A percentile compares a stretch with the other conserved stretches of the same genome.
phyloP scores from a whole-genome alignment of 306 rosid genomes.

The Spatholobus suberectus region DNA sequence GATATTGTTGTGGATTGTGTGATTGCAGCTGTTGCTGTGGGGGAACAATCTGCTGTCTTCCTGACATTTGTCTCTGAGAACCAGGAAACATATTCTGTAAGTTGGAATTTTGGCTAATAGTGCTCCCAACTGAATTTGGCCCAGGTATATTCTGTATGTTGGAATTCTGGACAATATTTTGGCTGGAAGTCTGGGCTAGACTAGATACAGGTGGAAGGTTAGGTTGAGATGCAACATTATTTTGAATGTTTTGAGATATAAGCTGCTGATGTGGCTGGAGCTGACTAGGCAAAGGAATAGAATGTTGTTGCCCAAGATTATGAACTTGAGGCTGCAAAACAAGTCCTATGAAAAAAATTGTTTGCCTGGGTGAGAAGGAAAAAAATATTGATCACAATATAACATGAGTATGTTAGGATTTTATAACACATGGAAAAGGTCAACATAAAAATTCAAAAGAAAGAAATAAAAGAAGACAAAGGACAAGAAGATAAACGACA shows the following conservation, averaged over 20 bases:
- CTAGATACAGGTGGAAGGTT: constrained; percentile 62
- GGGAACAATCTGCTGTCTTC: constrained; percentile 77
- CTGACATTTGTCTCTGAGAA: constrained; percentile 77
- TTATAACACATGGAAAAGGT: background rate
- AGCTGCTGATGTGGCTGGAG: constrained; percentile 72
- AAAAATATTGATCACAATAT: constrained; percentile 22
- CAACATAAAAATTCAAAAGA: constrained; percentile 18
- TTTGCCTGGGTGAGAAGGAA: constrained; percentile 24
- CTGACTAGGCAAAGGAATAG: constrained; percentile 65
- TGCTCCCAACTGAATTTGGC: constrained; percentile 66
- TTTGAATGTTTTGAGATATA: constrained; percentile 76
- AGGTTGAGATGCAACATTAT: constrained; percentile 51
- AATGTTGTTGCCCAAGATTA: constrained; percentile 70
- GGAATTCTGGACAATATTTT: constrained; percentile 68
- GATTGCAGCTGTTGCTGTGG: constrained; percentile 79
- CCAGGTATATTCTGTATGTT: constrained; percentile 68
- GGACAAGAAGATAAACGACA: background rate
- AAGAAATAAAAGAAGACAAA: constrained; percentile 1
- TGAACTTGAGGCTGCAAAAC: constrained; percentile 62
- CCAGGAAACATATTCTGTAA: constrained; percentile 65
- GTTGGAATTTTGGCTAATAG: constrained; percentile 73
- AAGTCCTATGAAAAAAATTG: constrained; percentile 53
- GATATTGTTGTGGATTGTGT: constrained; percentile 62
- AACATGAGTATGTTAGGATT: constrained; percentile 12
- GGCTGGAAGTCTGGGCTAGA: constrained; percentile 63